phyloP scores from a whole-genome alignment of 2,329 filamentous ascomycete genomes.

The Tolypocladium amazonense region DNA sequence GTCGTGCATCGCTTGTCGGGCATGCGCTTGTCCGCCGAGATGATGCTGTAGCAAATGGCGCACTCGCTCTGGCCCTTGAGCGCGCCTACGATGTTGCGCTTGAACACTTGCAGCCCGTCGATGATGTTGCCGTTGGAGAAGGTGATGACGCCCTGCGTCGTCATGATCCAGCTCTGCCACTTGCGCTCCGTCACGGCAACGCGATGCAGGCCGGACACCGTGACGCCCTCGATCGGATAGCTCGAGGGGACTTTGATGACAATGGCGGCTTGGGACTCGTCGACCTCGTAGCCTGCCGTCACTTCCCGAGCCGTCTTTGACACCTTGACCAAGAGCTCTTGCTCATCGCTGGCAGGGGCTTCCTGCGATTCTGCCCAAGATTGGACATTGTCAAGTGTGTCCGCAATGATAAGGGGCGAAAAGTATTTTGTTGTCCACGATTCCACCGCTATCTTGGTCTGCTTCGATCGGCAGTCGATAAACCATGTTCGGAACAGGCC shows the following conservation, averaged over 20 bases:
- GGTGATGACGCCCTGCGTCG: conserved; percentile 83
- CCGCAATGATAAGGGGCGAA: conserved; percentile 57
- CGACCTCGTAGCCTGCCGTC: conserved; percentile 74
- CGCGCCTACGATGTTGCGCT: conserved; percentile 75
- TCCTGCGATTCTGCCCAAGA: conserved; percentile 52
- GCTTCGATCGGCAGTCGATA: conserved; percentile 67
- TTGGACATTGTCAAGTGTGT: conserved; percentile 57
- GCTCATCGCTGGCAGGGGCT: conserved; percentile 35
- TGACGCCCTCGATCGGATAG: conserved; percentile 73
- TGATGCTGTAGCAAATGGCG: conserved; percentile 93
- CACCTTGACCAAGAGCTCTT: conserved; percentile 57
- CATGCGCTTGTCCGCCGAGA: conserved; percentile 77
- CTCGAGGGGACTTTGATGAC: conserved; percentile 68
- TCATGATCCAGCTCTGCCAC: conserved; percentile 85
- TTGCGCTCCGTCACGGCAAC: conserved; percentile 85
- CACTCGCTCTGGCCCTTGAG: conserved; percentile 92
- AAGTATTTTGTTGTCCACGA: conserved; percentile 79
- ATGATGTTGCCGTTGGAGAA: conserved; percentile 84
- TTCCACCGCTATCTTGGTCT: conserved; percentile 71
- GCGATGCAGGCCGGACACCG: conserved; percentile 66
- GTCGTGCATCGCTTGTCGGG: conserved; percentile 87
- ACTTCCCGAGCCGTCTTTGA: conserved; percentile 64
- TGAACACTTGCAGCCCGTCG: conserved; percentile 77
- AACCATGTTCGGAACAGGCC: conserved; percentile 78
- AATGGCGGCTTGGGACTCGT: conserved; percentile 77